Evolutionary conservation across 2,329 filamentous ascomycete species (phyloP).

Genomic region (Diaporthe citrichinensis): DNA sequence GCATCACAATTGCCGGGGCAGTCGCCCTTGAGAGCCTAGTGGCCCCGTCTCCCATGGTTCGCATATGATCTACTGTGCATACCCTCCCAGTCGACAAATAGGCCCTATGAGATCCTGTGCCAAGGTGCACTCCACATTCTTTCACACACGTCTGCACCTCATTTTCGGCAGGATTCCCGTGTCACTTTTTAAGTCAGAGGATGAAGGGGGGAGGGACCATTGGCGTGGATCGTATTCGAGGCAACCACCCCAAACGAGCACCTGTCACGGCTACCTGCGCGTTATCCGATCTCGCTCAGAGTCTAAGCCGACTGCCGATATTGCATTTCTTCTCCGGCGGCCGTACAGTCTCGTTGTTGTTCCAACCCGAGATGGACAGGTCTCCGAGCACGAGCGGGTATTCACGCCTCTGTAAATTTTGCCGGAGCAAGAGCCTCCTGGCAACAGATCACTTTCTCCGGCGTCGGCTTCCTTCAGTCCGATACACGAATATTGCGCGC

Average conservation of each 20-base stretch:
- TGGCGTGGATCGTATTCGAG: background rate
- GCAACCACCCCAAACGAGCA: conserved; percentile 7
- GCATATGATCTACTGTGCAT: conserved; percentile 24
- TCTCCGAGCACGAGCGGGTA: background rate
- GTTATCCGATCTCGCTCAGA: background rate
- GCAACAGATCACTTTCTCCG: background rate
- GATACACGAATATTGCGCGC: conserved; percentile 7
- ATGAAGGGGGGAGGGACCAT: background rate
- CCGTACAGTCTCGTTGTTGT: background rate
- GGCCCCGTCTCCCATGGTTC: conserved; percentile 21
- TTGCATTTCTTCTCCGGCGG: background rate
- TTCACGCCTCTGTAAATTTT: background rate
- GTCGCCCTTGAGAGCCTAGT: background rate
- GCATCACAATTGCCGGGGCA: conserved; percentile 16
- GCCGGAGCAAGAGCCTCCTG: background rate
- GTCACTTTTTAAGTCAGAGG: background rate
- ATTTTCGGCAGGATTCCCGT: conserved; percentile 26
- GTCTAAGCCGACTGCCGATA: background rate
- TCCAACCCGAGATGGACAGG: background rate
- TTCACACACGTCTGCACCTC: background rate
- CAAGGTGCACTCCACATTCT: conserved; percentile 13
- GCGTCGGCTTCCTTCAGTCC: background rate
- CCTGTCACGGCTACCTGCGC: conserved; percentile 17
- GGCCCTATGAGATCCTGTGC: conserved; percentile 2
- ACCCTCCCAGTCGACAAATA: background rate